Evolutionary conservation across 768 basidiomycete species (phyloP), one percentile per base, ranked within the genome.

Genomic region (Megacollybia marginata): DNA sequence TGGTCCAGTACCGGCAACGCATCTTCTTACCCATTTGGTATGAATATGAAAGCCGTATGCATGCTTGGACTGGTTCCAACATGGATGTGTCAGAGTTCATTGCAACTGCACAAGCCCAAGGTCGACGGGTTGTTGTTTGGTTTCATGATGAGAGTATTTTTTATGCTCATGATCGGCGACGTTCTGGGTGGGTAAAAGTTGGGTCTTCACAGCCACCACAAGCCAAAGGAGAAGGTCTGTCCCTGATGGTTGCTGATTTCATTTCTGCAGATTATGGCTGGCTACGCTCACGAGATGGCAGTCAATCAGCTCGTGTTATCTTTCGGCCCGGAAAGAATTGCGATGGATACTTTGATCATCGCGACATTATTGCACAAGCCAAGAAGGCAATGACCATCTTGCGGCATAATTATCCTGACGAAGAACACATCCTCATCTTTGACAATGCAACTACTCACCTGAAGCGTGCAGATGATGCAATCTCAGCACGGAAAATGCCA

Each of bases 401-500:
- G 4, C 19, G 48, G 5, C 19, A 49, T 28, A 3, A 60, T 44
- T 62, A 53, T 40, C 57, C 57, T 5, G 47, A 62, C 35, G 55
- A 61, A 2, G 52, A 59, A 7, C 61, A 64, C 49, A 32, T 59
- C 23, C 49, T 65, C 18, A 48, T 59, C 28, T 67, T 59, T 53
- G 60, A 67, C 36, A 67, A 67, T 50, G 62, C 57, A 0, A 57
- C 58, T 2, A 65, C 56, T 40, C 66, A 67, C 46, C 18, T 33
- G 2, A 66, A 67, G 51, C 52, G 51, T 5, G 50, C 60, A 6
- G 53, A 54, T 2, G 52, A 55, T 51, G 52, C 59, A 10, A 55
- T 66, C 28, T 66, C 62, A 43, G 62, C 66, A 5, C 13, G n/a
- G n/a, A 53, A 62, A 32, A 67, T 68, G 62, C 57, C 62, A 12